A percentile compares a stretch with the other conserved stretches of the same genome.
Evolutionary conservation across 2,329 filamentous ascomycete species (phyloP).

Genomic region (Claviceps digitariae): DNA sequence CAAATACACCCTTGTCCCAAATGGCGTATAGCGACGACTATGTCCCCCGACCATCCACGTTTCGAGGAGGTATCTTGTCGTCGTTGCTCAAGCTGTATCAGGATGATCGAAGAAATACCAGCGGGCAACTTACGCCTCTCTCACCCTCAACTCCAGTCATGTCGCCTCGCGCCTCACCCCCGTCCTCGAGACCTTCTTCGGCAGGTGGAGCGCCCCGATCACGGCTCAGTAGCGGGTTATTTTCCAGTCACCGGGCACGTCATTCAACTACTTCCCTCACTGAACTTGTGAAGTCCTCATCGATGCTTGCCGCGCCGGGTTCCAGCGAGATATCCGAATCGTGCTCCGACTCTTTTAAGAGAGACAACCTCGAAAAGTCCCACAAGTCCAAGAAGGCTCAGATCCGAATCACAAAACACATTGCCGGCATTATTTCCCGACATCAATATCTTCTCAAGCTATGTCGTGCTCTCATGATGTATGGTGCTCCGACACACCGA

Average conservation of each 20-base stretch:
- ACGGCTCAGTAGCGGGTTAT: constrained; percentile 24
- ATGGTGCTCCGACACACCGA: constrained; percentile 80
- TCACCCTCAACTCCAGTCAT: constrained; percentile 24
- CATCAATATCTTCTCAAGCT: constrained; percentile 76
- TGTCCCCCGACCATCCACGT: constrained; percentile 52
- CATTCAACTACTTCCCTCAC: constrained; percentile 31
- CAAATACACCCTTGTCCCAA: constrained; percentile 25
- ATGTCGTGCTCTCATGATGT: constrained; percentile 77
- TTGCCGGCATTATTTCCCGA: constrained; percentile 57
- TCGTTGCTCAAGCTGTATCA: constrained; percentile 59
- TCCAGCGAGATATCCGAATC: constrained; percentile 30
- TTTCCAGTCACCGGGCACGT: constrained; percentile 28
- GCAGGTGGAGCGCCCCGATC: constrained; percentile 18
- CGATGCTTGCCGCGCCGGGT: constrained; percentile 35
- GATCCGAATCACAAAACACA: constrained; percentile 39
- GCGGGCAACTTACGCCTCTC: constrained; percentile 28
- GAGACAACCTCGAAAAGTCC: constrained; percentile 22
- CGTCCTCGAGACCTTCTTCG: constrained; percentile 26
- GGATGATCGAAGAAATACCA: constrained; percentile 27
- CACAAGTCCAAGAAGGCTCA: constrained; percentile 25
- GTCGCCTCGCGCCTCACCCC: constrained; percentile 29
- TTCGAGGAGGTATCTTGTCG: constrained; percentile 59
- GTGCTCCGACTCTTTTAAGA: constrained; percentile 30
- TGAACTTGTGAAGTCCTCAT: constrained; percentile 40
- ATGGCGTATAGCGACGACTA: constrained; percentile 41